Evolutionary conservation across 192 early-diverging fungal genomes (phyloP), one percentile per base, ranked within the genome.

Genomic region (Coemansia aciculifera): DNA sequence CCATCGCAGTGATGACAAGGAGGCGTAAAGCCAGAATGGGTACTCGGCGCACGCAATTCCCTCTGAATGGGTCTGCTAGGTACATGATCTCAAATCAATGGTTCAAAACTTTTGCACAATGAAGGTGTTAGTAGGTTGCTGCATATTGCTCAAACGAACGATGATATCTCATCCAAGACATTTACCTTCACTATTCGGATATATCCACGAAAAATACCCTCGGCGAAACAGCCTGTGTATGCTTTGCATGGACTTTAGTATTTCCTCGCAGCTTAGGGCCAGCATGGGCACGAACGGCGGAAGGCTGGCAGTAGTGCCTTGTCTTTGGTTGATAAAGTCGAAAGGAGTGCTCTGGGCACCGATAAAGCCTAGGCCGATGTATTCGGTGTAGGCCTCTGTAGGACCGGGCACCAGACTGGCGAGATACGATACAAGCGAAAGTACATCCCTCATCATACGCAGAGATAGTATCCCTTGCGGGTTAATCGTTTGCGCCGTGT

Each of bases 391-490:
- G n/a, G 68, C 71, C 11, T 62, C 62, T 37, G 62, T 54, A 9
- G 72, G 68, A 4, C 71, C 62, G 11, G 79, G 71, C 34, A 69
- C n/a, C 2, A 82, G 31, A 32, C 74, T 71, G 19, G 79, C 74
- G 21, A 74, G 39, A 38, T 77, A 77, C 2, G 54, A 29, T 9
- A 68, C 38, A 42, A 63, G 39, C 13, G 44, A 29, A 13, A 77
- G 38, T 34, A 67, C 42, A 38, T 68, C 64, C 3, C 67, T 66
- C 39, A 82, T 11, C 79, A 77, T 76, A 7, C 74, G 68, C 3
- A 77, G 32, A 12, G 79, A 68, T 6, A 75, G 43, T 15, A 82
- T 59, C 2, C 79, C 79, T 52, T 82, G 79, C n/a, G 79, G 79
- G 29, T 74, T 82, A n/a, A 77, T 68, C 1, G 79, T 64, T 21